Evolutionary conservation across 805 yeast genomes (phyloP), one percentile per base, ranked within the genome.

Genomic region (Pichia occidentalis): DNA sequence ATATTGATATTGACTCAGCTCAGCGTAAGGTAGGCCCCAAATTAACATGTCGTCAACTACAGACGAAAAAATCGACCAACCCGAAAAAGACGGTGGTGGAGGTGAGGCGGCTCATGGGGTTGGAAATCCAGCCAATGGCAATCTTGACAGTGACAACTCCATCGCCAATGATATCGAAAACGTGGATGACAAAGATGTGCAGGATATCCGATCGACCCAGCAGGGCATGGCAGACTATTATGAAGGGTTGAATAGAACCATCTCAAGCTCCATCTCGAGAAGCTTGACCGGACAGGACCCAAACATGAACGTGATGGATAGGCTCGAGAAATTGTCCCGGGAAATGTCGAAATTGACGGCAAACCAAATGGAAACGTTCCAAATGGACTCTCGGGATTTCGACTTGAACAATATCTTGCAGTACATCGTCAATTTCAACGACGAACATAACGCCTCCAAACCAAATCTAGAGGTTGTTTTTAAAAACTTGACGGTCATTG

Each of bases 401-500:
- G 68, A 68, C 42, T 60, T 70, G 40, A 52, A 54, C 13, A 50
- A 43, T 31, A 53, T 67, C 12, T 49, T 73, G 32, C 44, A 57
- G 12, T 50, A 56, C 9, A 59, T 69, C 45, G 63, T 65, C 14
- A 48, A 51, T 21, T 61, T 62, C 25, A 60, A 71, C 4, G 51
- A 56, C 12, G 62, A 63, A 16, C 68, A 70, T 47, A 75, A 75
- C 25, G 63, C 72, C 29, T 59, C 61, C 31, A 52, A 70, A 11
- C 39, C 57, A 50, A 23, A 58, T 57, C 17, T 73, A 7, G 76
- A 76, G 42, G 65, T 75, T 3, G 47, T 58, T 2, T 65, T 70
- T 50, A 49, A 59, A 41, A 61, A 67, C 45, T 52, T 73, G 28
- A 52, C 63, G 12, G 68, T 67, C 13, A 54, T 49, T 35, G 81